A percentile compares a stretch with the other conserved stretches of the same genome.
Conservation (phyloP, 371 early-diverging fungal genomes). For the Capillidium heterosporum region DNA sequence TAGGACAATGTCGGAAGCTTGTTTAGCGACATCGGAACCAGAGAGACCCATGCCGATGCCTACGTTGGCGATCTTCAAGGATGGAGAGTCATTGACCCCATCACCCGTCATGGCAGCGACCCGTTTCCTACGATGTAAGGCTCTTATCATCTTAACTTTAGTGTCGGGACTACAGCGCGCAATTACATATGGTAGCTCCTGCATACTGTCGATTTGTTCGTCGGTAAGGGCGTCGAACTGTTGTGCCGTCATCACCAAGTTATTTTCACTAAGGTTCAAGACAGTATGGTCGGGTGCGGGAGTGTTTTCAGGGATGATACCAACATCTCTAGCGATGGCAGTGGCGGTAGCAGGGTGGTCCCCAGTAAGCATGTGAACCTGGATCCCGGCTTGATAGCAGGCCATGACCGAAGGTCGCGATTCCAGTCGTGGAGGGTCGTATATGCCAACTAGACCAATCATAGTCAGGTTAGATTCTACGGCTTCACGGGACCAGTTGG, state of each 20-base stretch:
- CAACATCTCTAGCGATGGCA: slow-evolving; percentile 82
- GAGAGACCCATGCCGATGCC: slow-evolving; percentile 85
- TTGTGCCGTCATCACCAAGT: slow-evolving; percentile 63
- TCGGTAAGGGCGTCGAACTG: slow-evolving; percentile 69
- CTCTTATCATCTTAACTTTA: slow-evolving; percentile 90
- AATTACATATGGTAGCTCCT: slow-evolving; percentile 76
- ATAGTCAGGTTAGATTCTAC: slow-evolving; percentile 62
- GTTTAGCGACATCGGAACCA: slow-evolving; percentile 83
- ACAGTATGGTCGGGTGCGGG: slow-evolving; percentile 8
- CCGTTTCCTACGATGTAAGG: slow-evolving; percentile 60
- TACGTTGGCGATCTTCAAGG: slow-evolving; percentile 77
- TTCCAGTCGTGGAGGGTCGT: slow-evolving; percentile 79
- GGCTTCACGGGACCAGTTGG: slow-evolving; percentile 19
- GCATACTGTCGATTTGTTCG: slow-evolving; percentile 51
- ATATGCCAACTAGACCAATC: slow-evolving; percentile 80
- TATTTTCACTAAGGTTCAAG: slow-evolving; percentile 1
- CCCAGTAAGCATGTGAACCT: slow-evolving; percentile 89
- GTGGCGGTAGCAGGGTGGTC: slow-evolving; percentile 86
- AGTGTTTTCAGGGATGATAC: slow-evolving; percentile 44
- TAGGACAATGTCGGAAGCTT: slow-evolving; percentile 78
- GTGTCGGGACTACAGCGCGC: slow-evolving; percentile 89
- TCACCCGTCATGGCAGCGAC: slow-evolving; percentile 74
- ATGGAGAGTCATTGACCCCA: slow-evolving; percentile 84
- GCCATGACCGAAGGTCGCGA: slow-evolving; percentile 56
- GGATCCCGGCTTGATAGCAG: slow-evolving; percentile 81